Base-by-base conservation (phyloP, 495 filamentous ascomycete genomes). In the Penicillium riverlandense region DNA sequence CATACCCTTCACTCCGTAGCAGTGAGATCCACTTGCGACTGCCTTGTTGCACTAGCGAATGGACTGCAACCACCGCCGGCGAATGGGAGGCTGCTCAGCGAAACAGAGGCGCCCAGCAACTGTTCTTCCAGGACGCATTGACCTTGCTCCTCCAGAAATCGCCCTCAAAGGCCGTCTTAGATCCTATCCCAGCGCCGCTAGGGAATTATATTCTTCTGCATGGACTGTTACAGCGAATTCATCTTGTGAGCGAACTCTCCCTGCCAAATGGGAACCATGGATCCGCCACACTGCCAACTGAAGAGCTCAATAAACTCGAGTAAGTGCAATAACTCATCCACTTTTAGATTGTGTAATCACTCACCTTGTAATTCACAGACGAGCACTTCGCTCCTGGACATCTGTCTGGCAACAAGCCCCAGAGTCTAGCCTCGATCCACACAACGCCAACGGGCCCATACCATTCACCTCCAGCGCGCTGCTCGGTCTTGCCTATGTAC, bases 391-490 rank as follows among this genome's bases (percentile, higher is more conserved):
- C 2, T 57, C 62, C 13, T 69, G 66, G 66, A 69, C 63, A 7
- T 59, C 60, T 1, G 63, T 67, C 10, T 69, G 66, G 66, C 63
- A 69, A 50, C 62, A 67, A 54, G 58, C 66, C 28, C 66, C 66
- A 7, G 66, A 69, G 40, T 69, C 66, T 30, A 69, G 62, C 22
- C 60, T 67, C 6, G 63, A 69, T 11, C 66, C 66, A 30, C 58
- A 67, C 32, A 69, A 69, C 34, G 60, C 56, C 32, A 69, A 67
- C 33, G 66, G 63, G 0, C 63, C 63, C 6, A 66, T 69, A 2
- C 63, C 66, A 28, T 69, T 69, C 42, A 69, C 66, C 0, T 67
- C 66, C 2, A 67, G 60, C 35, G 52, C 63, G 8, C 51, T 69
- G n/a, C 38, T 69, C 5, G 66, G 63, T 3, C 53, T 67, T n/a